These are phyloP conservation scores for Chlorociboria aeruginascens DNA, from an alignment of 495 filamentous ascomycete genomes.

Conservation along the genomic window DNA sequence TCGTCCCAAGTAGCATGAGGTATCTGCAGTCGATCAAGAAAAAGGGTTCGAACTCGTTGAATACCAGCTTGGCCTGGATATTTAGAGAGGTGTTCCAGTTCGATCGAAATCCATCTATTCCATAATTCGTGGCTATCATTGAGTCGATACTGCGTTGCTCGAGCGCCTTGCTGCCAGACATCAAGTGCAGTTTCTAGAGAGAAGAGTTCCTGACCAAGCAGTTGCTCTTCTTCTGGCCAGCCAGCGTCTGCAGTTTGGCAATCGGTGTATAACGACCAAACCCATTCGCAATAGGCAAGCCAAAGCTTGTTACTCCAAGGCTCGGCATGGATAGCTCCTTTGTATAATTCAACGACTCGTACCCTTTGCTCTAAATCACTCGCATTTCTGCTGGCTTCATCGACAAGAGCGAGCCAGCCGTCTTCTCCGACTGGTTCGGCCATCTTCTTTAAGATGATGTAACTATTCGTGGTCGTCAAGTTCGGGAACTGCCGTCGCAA, in stretches of 20 bases:
- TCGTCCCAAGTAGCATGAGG: slow-evolving; percentile 79
- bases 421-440: slow-evolving; percentile 39
- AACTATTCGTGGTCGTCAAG: background rate
- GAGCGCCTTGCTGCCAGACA: slow-evolving; percentile 67
- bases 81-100: slow-evolving; percentile 41
- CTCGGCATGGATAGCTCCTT: slow-evolving; percentile 70
- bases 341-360: slow-evolving; percentile 72
- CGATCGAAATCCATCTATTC: slow-evolving; percentile 64
- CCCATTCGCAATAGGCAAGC: slow-evolving; percentile 79
- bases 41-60: slow-evolving; percentile 53
- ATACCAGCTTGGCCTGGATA: slow-evolving; percentile 45
- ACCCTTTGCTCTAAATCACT: slow-evolving; percentile 43
- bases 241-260: slow-evolving; percentile 42
- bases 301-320: slow-evolving; percentile 76
- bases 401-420: slow-evolving; percentile 40
- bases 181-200: slow-evolving; percentile 60
- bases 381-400: slow-evolving; percentile 37
- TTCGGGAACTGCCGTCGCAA: no score
- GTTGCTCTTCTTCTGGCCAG: slow-evolving; percentile 68
- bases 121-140: slow-evolving; percentile 81
- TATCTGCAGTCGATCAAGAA: slow-evolving; percentile 57
- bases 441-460: slow-evolving; percentile 5
- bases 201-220: slow-evolving; percentile 68
- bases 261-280: slow-evolving; percentile 62
- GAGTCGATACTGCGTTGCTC: slow-evolving; percentile 69